Evolutionary conservation across 805 yeast species (phyloP), one percentile per base, ranked within the genome.

Genomic region (Nakazawaea pomicola): DNA sequence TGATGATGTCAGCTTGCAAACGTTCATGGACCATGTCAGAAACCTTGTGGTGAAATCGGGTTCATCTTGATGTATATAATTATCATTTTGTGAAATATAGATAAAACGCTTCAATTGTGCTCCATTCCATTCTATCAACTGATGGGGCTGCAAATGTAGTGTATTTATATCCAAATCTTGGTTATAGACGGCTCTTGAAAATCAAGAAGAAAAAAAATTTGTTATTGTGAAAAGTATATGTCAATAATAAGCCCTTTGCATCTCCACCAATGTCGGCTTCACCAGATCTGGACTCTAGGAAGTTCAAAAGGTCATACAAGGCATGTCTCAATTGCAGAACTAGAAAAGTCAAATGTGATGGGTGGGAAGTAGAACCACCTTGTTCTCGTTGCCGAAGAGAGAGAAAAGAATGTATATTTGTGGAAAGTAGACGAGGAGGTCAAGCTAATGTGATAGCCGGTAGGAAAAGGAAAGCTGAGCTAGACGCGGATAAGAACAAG

Each of bases 251-350:
- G n/a, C n/a, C n/a, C n/a, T n/a, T n/a, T n/a, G n/a, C n/a, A n/a
- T n/a, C n/a, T n/a, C 35, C 19, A 12, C 24, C 12, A 14, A 23
- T 16, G 18, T 25, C 30, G 7, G 4, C 12, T 15, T 18, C 43
- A 14, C 34, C 29, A 11, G 34, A 40, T n/a, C 27, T 11, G 28
- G 40, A 35, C 3, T 18, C 14, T 10, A 33, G 19, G 25, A 36
- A 56, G 43, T 82, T 72, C 66, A 74, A 67, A 49, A 65, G 96
- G 47, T 77, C 79, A 46, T 90, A 85, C 57, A 72, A 77, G 47
- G 97, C 97, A 1, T 90, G 98, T 53, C 61, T 85, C 36, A 85
- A 80, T 60, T 90, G 98, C 57, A 73, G 96, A 14, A 75, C 79
- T 6, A 72, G 95, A 31, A 91, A 90, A 54, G 86, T 87, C 32